Evolutionary conservation across 1,284 basidiomycete genomes (phyloP).

Genomic region (Tremellales sp.): DNA sequence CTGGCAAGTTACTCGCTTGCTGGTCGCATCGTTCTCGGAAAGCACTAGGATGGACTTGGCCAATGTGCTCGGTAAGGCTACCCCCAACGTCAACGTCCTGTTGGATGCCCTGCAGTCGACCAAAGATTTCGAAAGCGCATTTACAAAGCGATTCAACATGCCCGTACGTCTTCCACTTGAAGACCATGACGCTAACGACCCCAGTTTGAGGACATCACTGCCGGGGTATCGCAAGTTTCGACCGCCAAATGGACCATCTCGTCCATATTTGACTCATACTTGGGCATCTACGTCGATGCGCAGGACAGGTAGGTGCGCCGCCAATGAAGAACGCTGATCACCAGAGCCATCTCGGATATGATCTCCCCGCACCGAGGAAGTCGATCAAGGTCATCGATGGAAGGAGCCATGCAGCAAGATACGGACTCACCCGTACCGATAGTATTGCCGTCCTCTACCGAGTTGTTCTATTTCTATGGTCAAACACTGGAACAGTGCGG

Average conservation of each 20-base stretch:
- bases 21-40: constrained; percentile 77
- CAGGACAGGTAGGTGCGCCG: constrained; percentile 68
- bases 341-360: constrained; percentile 49
- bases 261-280: constrained; percentile 84
- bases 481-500: constrained; percentile 93
- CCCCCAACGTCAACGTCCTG: constrained; percentile 69
- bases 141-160: constrained; percentile 72
- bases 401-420: constrained; percentile 53
- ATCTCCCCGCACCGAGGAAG: constrained; percentile 68
- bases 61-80: constrained; percentile 48
- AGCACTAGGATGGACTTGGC: constrained; percentile 61
- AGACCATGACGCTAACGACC: constrained; percentile 6
- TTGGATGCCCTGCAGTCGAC: constrained; percentile 81
- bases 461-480: constrained; percentile 95
- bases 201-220: constrained; percentile 48
- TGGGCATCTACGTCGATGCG: constrained; percentile 89
- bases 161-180: constrained; percentile 55
- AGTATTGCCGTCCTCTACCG: constrained; percentile 88
- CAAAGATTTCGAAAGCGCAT: constrained; percentile 75
- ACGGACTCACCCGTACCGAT: constrained; percentile 57
- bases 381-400: constrained; percentile 64
- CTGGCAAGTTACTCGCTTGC: constrained; percentile 77
- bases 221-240: constrained; percentile 19
- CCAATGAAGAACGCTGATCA: neutral
- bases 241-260: constrained; percentile 61